Conservation (phyloP, 148 eudicot genomes). For the Amaranthus hypochondriacus region DNA sequence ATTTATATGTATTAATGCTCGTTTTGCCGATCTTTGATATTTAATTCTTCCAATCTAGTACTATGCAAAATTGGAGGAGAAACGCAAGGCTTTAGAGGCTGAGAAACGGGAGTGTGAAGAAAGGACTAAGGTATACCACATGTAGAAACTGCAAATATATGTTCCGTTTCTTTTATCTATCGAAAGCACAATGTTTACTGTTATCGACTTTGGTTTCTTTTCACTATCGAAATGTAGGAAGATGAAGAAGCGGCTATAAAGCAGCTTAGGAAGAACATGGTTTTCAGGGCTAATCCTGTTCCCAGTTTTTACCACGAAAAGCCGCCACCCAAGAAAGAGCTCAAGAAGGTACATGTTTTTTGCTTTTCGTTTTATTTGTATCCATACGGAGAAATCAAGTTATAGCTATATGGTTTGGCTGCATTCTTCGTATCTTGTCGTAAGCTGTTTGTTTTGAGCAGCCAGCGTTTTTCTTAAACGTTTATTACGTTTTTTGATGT, state of each 20-base stretch:
- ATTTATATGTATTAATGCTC: background rate
- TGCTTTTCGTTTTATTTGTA: background rate
- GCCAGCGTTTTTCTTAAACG: background rate
- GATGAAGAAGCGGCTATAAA: slow-evolving; percentile 75
- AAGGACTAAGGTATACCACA: slow-evolving; percentile 64
- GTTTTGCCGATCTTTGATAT: slow-evolving; percentile 10
- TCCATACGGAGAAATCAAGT: background rate
- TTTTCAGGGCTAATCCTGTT: slow-evolving; percentile 76
- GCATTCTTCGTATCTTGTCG: background rate
- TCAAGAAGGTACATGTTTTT: slow-evolving; percentile 66
- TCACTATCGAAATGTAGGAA: slow-evolving; percentile 44
- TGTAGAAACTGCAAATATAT: background rate
- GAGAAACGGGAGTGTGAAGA: slow-evolving; percentile 77
- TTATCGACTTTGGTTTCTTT: slow-evolving; percentile 6
- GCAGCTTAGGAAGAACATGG: slow-evolving; percentile 78
- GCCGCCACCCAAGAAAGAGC: slow-evolving; percentile 90
- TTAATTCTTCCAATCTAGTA: slow-evolving; percentile 38
- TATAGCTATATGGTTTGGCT: background rate
- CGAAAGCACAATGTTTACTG: background rate
- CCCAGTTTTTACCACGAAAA: slow-evolving; percentile 84
- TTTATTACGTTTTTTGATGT: too few species aligned
- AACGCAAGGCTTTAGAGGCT: slow-evolving; percentile 76
- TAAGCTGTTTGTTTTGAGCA: background rate
- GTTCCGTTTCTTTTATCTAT: background rate
- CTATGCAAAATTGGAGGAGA: slow-evolving; percentile 75